Evolutionary conservation across 345 rosid genomes (phyloP).

Genomic region (Rhizophora mangle): DNA sequence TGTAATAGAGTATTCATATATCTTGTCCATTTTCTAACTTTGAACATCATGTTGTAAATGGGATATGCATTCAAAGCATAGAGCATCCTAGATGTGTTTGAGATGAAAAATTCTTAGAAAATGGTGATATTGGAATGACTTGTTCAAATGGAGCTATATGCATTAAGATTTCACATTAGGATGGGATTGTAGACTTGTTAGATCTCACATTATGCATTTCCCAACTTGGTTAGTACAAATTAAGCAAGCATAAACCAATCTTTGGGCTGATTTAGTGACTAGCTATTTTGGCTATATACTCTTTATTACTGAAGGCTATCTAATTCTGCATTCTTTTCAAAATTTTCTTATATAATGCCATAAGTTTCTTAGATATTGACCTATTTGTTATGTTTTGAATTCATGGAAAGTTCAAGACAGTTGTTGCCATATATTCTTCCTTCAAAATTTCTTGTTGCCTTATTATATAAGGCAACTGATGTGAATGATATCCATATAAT

Average conservation of each 20-base stretch:
- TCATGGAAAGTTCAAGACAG: too few relatives aligned
- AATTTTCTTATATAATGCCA: too few relatives aligned
- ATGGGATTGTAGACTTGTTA: constrained; percentile 55
- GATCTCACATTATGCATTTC: constrained; percentile 66
- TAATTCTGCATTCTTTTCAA: too few relatives aligned
- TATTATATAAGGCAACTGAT: background rate
- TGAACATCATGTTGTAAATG: constrained; percentile 54
- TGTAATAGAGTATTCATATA: constrained; percentile 6
- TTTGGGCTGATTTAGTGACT: too few relatives aligned
- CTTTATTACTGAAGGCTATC: too few relatives aligned
- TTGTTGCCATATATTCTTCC: too few relatives aligned
- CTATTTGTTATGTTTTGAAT: too few relatives aligned
- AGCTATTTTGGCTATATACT: too few relatives aligned
- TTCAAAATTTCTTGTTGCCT: too few relatives aligned
- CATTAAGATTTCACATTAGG: constrained; percentile 66
- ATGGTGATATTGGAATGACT: too few relatives aligned
- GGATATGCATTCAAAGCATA: constrained; percentile 83
- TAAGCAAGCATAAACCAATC: constrained; percentile 56
- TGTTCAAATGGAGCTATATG: constrained; percentile 30
- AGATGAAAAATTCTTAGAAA: constrained; percentile 87
- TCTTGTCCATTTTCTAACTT: constrained; percentile 8
- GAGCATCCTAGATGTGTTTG: constrained; percentile 99
- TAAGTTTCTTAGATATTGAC: too few relatives aligned
- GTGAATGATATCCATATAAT: background rate
- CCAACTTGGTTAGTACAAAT: constrained; percentile 62